Evolutionary conservation across 352 stramenopile genomes (phyloP).

Genomic region (Phytopythium cucurbitacearum): DNA sequence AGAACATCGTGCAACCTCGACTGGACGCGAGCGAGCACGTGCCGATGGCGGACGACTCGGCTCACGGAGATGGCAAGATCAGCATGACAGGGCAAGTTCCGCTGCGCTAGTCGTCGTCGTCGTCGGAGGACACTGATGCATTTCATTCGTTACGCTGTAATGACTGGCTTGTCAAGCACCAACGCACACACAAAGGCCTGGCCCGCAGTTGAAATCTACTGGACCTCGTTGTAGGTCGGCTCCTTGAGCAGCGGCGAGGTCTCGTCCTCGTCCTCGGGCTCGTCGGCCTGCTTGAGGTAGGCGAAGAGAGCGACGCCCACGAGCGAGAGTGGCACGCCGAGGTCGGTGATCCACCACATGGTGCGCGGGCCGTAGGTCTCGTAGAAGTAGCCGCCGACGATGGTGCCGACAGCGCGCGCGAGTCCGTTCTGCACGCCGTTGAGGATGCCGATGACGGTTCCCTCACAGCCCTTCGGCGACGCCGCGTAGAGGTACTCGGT

Average conservation of each 20-base stretch:
- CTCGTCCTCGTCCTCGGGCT: constrained; percentile 22
- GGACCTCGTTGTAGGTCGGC: not conserved
- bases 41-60: not conserved
- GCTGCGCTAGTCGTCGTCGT: not conserved
- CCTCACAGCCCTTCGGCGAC: constrained; percentile 50
- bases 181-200: not conserved
- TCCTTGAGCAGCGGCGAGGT: constrained; percentile 1
- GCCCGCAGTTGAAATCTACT: not conserved
- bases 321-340: constrained; percentile 63
- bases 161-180: not conserved
- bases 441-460: constrained; percentile 74
- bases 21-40: constrained; percentile 17
- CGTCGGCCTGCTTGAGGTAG: constrained; percentile 44
- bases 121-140: not conserved
- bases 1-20: constrained; percentile 35
- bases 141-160: not conserved
- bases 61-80: too few species aligned
- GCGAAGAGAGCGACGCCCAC: constrained; percentile 50
- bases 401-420: constrained; percentile 53
- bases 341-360: constrained; percentile 69
- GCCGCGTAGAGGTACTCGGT: constrained; percentile 76
- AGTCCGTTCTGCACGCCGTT: constrained; percentile 76
- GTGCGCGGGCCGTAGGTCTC: constrained; percentile 51
- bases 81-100: too few species aligned
- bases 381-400: constrained; percentile 78